phyloP scores from a whole-genome alignment of 257 asterid species.

The Lithospermum erythrorhizon region DNA sequence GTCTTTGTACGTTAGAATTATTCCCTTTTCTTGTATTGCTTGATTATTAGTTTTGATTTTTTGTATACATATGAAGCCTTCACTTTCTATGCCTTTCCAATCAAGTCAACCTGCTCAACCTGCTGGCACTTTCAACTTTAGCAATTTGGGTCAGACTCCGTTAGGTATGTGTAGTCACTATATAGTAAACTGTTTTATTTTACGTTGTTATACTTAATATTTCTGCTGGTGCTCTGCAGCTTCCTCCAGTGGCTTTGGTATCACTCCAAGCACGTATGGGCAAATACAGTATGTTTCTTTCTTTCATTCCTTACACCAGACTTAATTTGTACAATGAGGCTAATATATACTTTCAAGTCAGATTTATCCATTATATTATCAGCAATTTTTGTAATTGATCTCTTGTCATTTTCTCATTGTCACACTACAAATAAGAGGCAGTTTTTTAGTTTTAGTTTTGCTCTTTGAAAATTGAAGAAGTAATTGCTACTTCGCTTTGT shows the following conservation, averaged over 20 bases:
- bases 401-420: background rate
- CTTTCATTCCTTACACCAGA: conserved; percentile 7
- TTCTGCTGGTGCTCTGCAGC: conserved; percentile 26
- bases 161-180: conserved; percentile 38
- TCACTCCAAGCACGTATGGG: conserved; percentile 50
- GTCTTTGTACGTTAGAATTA: no score
- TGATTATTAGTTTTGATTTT: conserved; percentile 5
- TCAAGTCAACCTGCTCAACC: conserved; percentile 51
- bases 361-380: no score
- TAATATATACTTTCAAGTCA: no score
- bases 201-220: background rate
- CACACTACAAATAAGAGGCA: background rate
- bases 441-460: background rate
- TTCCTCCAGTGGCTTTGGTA: conserved; percentile 47
- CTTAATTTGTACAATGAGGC: no score
- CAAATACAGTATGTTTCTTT: conserved; percentile 50
- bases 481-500: no score
- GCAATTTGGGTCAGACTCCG: conserved; percentile 61
- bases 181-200: background rate
- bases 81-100: conserved; percentile 57
- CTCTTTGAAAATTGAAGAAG: no score
- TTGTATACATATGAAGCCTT: conserved; percentile 41
- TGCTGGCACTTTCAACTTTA: conserved; percentile 54
- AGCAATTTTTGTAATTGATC: background rate
- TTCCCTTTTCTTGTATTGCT: background rate